Percentiles rank a stretch among this genome's conserved stretches.
Evolutionary conservation across 2,329 filamentous ascomycete species (phyloP).

Genomic region (Emericellopsis atlantica): DNA sequence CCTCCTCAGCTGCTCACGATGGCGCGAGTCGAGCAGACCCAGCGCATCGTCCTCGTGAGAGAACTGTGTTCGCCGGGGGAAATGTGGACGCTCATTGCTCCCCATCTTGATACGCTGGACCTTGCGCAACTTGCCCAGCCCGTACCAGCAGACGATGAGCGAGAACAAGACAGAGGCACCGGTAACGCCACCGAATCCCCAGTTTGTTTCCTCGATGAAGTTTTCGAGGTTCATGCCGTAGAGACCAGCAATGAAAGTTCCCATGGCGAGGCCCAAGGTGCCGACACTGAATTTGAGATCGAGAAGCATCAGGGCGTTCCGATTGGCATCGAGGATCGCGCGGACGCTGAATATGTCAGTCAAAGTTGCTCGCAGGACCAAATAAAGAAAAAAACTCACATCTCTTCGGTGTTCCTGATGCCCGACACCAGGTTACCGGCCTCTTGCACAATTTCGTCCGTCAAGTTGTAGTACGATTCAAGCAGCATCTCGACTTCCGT

Average conservation of each 20-base stretch:
- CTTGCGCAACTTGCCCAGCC: slow-evolving; percentile 69
- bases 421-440: slow-evolving; percentile 85
- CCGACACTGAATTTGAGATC: slow-evolving; percentile 95
- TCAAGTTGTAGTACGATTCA: slow-evolving; percentile 95
- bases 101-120: slow-evolving; percentile 85
- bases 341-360: slow-evolving; percentile 53
- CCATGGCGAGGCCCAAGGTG: slow-evolving; percentile 85
- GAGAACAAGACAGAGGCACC: slow-evolving; percentile 59
- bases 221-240: slow-evolving; percentile 99
- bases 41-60: slow-evolving; percentile 34
- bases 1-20: slow-evolving; percentile 39
- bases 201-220: slow-evolving; percentile 87
- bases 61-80: slow-evolving; percentile 25
- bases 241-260: slow-evolving; percentile 93
- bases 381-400: slow-evolving; percentile 44
- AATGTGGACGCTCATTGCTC: slow-evolving; percentile 24
- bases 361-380: not conserved
- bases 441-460: slow-evolving; percentile 94
- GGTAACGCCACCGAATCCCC: slow-evolving; percentile 72
- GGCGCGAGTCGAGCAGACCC: slow-evolving; percentile 37
- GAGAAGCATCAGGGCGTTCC: slow-evolving; percentile 93
- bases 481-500: slow-evolving; percentile 95
- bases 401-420: slow-evolving; percentile 96
- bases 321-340: slow-evolving; percentile 94
- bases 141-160: slow-evolving; percentile 69